Evolutionary conservation across 768 basidiomycete genomes (phyloP), one percentile per base, ranked within the genome.

Genomic region (Leccinum incarnatum): DNA sequence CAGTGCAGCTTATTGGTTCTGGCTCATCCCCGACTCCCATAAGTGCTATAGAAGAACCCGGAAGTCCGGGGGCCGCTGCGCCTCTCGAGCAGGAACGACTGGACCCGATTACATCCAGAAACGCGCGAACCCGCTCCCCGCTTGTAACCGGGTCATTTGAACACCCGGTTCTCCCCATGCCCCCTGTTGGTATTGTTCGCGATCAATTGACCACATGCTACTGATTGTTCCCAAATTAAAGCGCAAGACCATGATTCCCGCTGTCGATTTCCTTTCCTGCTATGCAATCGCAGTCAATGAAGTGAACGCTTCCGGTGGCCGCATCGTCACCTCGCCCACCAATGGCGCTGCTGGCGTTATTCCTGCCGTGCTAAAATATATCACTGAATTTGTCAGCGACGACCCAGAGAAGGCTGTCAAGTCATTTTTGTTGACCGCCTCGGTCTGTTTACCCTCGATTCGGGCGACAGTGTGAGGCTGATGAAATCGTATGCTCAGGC

Each of bases 251-350:
- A 86, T 88, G 65, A 94, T 97, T 53, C 94, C 94, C 0, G 94
- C 93, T 1, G 86, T 98, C 74, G 95, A 98, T 68, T 95, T 95
- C 68, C 76, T 98, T 59, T 91, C 89, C 1, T 93, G 92, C 60
- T 98, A 97, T 72, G 95, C 94, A 3, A 95, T 95, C 55, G 92
- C 93, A 17, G 93, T 95, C 12, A 96, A 96, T 67, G 95, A 97
- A 71, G 94, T 96, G 12, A 97, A 96, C 67, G 95, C 95, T 4
- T 82, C 85, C 30, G 95, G 95, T 0, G 95, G 95, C 0, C 81
- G 95, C 32, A 96, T 98, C 54, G 95, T 98, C 49, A 98, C 95
- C 2, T 91, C 91, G 5, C 95, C 92, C 2, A 95, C 95, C 6
- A 95, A 95, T 68, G 95, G 95, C 47, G 93, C 95, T 0, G 89